phyloP scores from a whole-genome alignment of 345 rosid genomes.

The Schrenkiella parvula region DNA sequence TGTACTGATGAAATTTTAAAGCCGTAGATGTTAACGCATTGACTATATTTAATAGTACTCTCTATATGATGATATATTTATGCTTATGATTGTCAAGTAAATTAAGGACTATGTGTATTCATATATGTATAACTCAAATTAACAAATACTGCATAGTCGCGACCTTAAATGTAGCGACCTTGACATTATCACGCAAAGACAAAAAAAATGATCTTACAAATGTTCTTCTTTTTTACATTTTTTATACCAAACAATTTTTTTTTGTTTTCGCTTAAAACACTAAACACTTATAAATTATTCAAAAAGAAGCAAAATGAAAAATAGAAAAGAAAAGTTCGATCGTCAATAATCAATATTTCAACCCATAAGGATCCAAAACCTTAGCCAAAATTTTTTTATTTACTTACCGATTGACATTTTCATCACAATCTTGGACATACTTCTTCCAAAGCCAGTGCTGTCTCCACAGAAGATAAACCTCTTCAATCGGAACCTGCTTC shows the following conservation, averaged over 20 bases:
- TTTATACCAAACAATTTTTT: not conserved
- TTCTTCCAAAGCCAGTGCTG: constrained; percentile 80
- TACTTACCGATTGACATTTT: not conserved
- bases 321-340: not conserved
- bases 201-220: not conserved
- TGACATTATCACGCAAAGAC: not conserved
- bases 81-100: not conserved
- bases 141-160: too few relatives aligned
- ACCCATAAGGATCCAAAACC: not conserved
- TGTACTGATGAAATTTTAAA: not conserved
- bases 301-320: not conserved
- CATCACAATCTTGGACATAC: constrained; percentile 32
- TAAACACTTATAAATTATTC: not conserved
- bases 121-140: not conserved
- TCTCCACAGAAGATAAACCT: constrained; percentile 67
- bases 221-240: not conserved
- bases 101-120: not conserved
- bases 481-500: constrained; percentile 86
- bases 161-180: too few relatives aligned
- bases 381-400: not conserved
- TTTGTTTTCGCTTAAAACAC: not conserved
- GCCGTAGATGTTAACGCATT: not conserved
- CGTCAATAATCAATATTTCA: not conserved
- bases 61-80: not conserved
- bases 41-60: not conserved